phyloP scores from a whole-genome alignment of 768 basidiomycete species.

The Naganishia onofrii region DNA sequence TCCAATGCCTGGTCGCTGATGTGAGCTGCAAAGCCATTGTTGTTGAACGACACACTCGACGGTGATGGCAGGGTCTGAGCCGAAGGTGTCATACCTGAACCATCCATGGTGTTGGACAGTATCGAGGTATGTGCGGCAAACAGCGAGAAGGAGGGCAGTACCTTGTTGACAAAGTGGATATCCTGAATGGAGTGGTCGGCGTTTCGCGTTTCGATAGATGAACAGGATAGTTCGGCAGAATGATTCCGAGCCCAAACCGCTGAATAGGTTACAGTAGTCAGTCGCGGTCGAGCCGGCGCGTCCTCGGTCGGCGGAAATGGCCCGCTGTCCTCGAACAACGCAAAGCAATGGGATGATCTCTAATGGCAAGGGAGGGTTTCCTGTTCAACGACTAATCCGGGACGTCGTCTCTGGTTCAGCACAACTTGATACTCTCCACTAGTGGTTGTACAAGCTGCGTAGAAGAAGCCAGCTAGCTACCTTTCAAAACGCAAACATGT shows the following conservation, averaged over 20 bases:
- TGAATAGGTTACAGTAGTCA: not conserved
- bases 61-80: constrained; percentile 18
- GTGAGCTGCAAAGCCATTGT: not conserved
- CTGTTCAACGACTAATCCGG: not conserved
- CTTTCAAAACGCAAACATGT: not conserved
- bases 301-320: constrained; percentile 8
- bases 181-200: not conserved
- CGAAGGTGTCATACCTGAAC: constrained; percentile 22
- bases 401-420: not conserved
- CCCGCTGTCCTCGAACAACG: not conserved
- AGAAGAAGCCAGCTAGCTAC: not conserved
- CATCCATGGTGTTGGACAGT: constrained; percentile 4
- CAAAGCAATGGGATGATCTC: too few relatives aligned
- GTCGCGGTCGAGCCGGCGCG: constrained; percentile 15
- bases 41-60: not conserved
- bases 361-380: too few relatives aligned
- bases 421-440: not conserved
- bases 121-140: not conserved
- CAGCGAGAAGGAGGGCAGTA: too few relatives aligned
- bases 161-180: constrained; percentile 17
- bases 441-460: too few relatives aligned
- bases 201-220: constrained; percentile 4
- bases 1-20: not conserved
- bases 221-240: not conserved
- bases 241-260: constrained; percentile 15